Conservation (phyloP, 306 rosid species). For the Malus fusca region DNA sequence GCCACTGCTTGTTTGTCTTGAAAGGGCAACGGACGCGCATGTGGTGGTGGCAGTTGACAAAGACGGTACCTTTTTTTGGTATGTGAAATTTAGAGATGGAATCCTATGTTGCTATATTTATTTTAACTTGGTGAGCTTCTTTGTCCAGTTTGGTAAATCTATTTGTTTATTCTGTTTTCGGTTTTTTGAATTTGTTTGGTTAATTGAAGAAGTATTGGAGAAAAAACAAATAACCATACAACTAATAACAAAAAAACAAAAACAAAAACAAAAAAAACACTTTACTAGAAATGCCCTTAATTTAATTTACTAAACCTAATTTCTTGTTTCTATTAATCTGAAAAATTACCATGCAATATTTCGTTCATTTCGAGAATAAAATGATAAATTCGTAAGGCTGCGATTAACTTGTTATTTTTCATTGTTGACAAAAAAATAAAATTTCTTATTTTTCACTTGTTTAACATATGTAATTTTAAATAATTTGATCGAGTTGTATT, state of each 20-base stretch:
- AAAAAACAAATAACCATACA: background rate
- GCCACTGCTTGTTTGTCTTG: background rate
- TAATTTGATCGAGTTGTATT: too few relatives aligned
- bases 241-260: background rate
- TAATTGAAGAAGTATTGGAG: background rate
- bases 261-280: background rate
- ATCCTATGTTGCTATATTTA: background rate
- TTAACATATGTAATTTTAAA: too few relatives aligned
- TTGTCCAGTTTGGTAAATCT: background rate
- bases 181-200: background rate
- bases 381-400: too few relatives aligned
- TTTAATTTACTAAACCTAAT: background rate
- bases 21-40: background rate
- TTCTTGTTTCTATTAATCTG: background rate
- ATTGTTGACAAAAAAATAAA: too few relatives aligned
- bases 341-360: background rate
- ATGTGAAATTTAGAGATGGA: background rate
- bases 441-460: too few relatives aligned
- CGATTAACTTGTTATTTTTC: too few relatives aligned
- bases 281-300: background rate
- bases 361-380: background rate
- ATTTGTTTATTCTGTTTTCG: background rate
- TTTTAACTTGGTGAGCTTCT: background rate
- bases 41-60: constrained; percentile 6
- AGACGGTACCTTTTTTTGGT: background rate